Evolutionary conservation across 2,329 filamentous ascomycete genomes (phyloP).

Genomic region (Rugonectria rugulosa): DNA sequence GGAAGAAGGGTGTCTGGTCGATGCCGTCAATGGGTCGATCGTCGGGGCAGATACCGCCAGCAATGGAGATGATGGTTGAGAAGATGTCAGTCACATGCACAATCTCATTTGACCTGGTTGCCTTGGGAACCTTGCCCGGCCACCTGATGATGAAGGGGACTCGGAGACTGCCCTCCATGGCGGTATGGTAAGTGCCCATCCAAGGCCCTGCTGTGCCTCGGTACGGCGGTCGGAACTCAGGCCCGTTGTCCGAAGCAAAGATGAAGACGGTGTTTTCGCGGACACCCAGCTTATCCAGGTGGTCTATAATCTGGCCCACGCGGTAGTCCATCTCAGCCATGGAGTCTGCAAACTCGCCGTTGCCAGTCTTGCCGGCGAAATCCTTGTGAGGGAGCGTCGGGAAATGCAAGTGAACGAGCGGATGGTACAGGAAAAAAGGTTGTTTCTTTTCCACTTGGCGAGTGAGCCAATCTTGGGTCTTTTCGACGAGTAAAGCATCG

Average conservation of each 20-base stretch:
- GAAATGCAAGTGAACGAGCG: conserved; percentile 44
- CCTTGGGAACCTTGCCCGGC: conserved; percentile 40
- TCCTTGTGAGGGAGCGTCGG: conserved; percentile 42
- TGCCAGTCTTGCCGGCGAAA: conserved; percentile 38
- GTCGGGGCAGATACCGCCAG: conserved; percentile 24
- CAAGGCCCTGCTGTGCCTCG: conserved; percentile 44
- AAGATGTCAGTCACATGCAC: conserved; percentile 46
- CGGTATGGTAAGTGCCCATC: conserved; percentile 46
- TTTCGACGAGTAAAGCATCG: conserved; percentile 43
- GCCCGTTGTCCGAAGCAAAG: conserved; percentile 47
- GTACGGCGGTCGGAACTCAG: conserved; percentile 44
- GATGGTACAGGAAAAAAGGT: conserved; percentile 45
- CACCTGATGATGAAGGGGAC: conserved; percentile 47
- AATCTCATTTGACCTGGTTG: conserved; percentile 39
- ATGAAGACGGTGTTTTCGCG: conserved; percentile 44
- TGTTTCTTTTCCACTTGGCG: conserved; percentile 33
- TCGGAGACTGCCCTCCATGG: conserved; percentile 46
- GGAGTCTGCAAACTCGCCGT: conserved; percentile 44
- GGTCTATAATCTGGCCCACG: conserved; percentile 42
- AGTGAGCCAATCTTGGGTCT: conserved; percentile 42
- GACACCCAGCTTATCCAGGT: conserved; percentile 40
- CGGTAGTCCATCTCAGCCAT: conserved; percentile 46
- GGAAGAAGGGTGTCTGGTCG: conserved; percentile 39
- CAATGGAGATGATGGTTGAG: conserved; percentile 40
- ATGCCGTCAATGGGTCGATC: conserved; percentile 44